phyloP scores from a whole-genome alignment of 371 early-diverging fungal species.

The Blakeslea trispora region DNA sequence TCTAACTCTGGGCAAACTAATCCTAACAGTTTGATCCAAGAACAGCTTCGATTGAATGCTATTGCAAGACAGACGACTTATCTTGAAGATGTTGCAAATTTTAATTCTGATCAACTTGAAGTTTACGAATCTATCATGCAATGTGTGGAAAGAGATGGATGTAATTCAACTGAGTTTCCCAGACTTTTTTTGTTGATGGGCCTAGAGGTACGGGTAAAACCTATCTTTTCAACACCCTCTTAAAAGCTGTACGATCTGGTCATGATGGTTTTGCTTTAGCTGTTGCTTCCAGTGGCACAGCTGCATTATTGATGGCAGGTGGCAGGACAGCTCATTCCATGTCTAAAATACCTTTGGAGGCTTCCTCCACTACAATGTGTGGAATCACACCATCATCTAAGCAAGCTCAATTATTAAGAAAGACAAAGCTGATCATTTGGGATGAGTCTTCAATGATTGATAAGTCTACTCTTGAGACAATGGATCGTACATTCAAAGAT shows the following conservation, averaged over 20 bases:
- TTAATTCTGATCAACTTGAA: not conserved
- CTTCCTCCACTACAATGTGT: constrained; percentile 13
- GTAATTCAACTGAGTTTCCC: not conserved
- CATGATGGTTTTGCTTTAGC: not conserved
- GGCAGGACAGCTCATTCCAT: constrained; percentile 23
- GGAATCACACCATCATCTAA: not conserved
- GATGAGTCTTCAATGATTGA: constrained; percentile 27
- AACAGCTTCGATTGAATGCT: too few species aligned
- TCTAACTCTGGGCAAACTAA: too few species aligned
- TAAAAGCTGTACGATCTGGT: not conserved
- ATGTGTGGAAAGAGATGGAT: not conserved
- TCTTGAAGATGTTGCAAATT: too few species aligned
- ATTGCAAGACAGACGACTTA: too few species aligned
- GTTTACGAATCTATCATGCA: not conserved
- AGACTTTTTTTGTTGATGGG: constrained; percentile 18
- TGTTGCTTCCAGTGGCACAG: constrained; percentile 28
- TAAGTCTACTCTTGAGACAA: constrained; percentile 23
- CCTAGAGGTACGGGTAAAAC: constrained; percentile 17
- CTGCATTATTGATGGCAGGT: constrained; percentile 25
- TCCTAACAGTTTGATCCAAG: too few species aligned
- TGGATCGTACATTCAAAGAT: constrained; percentile 27
- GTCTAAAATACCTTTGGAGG: constrained; percentile 20
- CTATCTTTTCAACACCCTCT: not conserved
- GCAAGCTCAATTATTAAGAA: constrained; percentile 7
- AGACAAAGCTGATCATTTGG: constrained; percentile 23